phyloP scores from a whole-genome alignment of 257 asterid species.

The Capsicum chinense region DNA sequence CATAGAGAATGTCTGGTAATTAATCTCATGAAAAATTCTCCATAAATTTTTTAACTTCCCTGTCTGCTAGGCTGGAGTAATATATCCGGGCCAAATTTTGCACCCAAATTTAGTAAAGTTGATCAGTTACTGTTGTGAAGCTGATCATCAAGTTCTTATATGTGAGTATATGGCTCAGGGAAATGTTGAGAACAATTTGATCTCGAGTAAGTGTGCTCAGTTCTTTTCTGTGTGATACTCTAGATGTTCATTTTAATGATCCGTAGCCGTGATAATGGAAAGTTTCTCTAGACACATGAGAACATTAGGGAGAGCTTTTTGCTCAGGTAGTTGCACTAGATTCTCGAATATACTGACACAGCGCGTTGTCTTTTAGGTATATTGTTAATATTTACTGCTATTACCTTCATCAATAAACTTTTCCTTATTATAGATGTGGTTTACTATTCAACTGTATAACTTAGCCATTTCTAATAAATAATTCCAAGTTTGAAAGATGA shows the following conservation, averaged over 20 bases:
- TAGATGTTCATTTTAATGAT: neutral
- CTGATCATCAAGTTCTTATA: constrained; percentile 68
- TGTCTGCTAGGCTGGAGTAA: constrained; percentile 67
- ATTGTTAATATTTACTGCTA: too few species aligned
- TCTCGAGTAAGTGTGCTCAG: too few species aligned
- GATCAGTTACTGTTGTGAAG: constrained; percentile 78
- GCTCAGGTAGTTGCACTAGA: too few species aligned
- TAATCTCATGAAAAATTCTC: neutral
- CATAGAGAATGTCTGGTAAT: constrained; percentile 97
- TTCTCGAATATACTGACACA: neutral
- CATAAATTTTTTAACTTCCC: neutral
- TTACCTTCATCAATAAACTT: too few species aligned
- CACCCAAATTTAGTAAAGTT: constrained; percentile 82
- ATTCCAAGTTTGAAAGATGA: too few species aligned
- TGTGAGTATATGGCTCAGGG: constrained; percentile 36
- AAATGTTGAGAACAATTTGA: too few species aligned
- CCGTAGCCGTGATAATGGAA: neutral
- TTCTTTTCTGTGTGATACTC: too few species aligned
- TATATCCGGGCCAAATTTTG: constrained; percentile 79
- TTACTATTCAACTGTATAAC: too few species aligned
- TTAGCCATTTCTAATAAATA: too few species aligned
- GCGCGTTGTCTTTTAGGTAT: too few species aligned
- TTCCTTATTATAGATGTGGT: too few species aligned
- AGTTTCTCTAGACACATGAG: neutral
- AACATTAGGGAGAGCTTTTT: neutral